Evolutionary conservation across 2,329 filamentous ascomycete species (phyloP).

Genomic region (Phialocephala sp.): DNA sequence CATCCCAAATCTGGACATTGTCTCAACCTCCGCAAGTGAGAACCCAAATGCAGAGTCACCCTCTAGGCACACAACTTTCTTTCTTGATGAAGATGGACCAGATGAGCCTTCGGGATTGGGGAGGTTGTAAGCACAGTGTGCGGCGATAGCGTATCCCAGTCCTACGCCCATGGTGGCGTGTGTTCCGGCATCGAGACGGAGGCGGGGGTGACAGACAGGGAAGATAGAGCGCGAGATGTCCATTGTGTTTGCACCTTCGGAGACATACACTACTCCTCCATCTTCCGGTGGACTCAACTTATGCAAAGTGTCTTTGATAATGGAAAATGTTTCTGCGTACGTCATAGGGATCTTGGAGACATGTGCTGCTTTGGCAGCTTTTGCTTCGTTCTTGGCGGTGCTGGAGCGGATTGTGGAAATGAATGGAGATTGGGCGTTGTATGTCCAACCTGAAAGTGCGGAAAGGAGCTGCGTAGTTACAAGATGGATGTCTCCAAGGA

Average conservation of each 20-base stretch:
- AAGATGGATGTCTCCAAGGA: constrained; percentile 57
- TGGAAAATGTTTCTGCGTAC: constrained; percentile 56
- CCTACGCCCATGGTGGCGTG: constrained; percentile 66
- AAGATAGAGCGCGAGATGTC: constrained; percentile 63
- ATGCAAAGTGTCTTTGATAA: constrained; percentile 57
- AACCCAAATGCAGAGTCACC: constrained; percentile 63
- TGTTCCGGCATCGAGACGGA: constrained; percentile 62
- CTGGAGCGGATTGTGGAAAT: constrained; percentile 43
- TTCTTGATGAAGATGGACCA: constrained; percentile 41
- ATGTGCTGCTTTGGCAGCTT: constrained; percentile 50
- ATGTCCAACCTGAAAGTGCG: constrained; percentile 52
- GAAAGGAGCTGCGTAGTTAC: constrained; percentile 53
- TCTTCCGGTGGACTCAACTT: constrained; percentile 50
- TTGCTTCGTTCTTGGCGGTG: constrained; percentile 54
- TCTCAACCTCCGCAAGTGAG: constrained; percentile 60
- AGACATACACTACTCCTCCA: constrained; percentile 59
- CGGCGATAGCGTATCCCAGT: constrained; percentile 61
- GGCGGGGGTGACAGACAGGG: constrained; percentile 57
- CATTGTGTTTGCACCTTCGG: constrained; percentile 66
- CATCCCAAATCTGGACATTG: constrained; percentile 59
- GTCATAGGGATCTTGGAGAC: constrained; percentile 51
- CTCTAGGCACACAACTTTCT: constrained; percentile 62
- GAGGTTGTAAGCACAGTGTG: constrained; percentile 59
- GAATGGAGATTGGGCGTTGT: constrained; percentile 45
- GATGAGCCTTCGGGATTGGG: constrained; percentile 44